A percentile compares a stretch with the other conserved stretches of the same genome.
These are phyloP conservation scores for Ceratocystis albifundus DNA, from an alignment of 2,329 filamentous ascomycete genomes.

Conservation along the genomic window DNA sequence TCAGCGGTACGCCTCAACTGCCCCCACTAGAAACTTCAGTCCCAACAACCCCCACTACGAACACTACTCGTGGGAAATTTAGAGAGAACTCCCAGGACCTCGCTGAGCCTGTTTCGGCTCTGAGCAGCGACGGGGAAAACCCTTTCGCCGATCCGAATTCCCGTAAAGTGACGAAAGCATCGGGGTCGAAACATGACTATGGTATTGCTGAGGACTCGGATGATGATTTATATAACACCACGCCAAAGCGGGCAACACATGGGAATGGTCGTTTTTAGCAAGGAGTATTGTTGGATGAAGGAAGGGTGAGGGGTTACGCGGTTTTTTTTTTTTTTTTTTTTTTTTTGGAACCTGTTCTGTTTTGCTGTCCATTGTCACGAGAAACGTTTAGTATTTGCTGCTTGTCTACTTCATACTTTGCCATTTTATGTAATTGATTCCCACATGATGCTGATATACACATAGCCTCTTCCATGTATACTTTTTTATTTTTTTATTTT, in stretches of 20 bases:
- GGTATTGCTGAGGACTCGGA: slow-evolving; percentile 28
- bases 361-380: slow-evolving; percentile 1
- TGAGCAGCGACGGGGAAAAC: slow-evolving; percentile 28
- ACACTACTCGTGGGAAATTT: slow-evolving; percentile 28
- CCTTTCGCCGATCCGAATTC: slow-evolving; percentile 29
- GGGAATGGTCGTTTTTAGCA: background rate
- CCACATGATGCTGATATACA: slow-evolving; percentile 29
- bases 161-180: slow-evolving; percentile 23
- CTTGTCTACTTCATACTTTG: background rate
- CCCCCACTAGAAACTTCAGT: slow-evolving; percentile 30
- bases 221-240: slow-evolving; percentile 35
- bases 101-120: slow-evolving; percentile 27
- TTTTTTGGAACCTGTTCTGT: background rate
- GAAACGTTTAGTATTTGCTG: background rate
- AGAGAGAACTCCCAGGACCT: slow-evolving; percentile 29
- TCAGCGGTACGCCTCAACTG: slow-evolving; percentile 20
- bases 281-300: background rate
- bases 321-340: no score
- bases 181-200: slow-evolving; percentile 23
- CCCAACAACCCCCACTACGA: slow-evolving; percentile 15
- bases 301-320: background rate
- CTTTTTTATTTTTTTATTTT: background rate
- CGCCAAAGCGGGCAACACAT: slow-evolving; percentile 27
- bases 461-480: background rate
- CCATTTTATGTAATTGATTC: slow-evolving; percentile 33